Evolutionary conservation across 2,329 filamentous ascomycete genomes (phyloP), one percentile per base, ranked within the genome.

Genomic region (Colletotrichum sansevieriae): DNA sequence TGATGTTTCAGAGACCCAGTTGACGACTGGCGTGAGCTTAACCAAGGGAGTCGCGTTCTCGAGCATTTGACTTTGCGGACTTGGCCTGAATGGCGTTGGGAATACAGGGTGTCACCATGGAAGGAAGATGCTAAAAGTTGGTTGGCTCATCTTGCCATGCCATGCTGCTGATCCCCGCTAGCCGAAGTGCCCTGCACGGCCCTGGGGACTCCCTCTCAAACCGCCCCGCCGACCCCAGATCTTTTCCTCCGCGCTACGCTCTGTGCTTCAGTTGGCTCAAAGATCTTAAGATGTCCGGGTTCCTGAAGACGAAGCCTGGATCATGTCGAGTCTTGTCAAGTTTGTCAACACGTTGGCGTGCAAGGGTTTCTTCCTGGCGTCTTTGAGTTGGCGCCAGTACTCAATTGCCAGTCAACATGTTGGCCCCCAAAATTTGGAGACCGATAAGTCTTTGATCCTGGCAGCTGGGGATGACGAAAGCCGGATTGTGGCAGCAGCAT

Each of bases 1-100:
- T 39, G 54, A 68, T 52, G 60, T 68, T 68, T 68, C 54, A 65
- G 61, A 37, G 54, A 49, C 59, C 43, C 33, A 46, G n/a, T 63
- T 56, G 20, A 22, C 47, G n/a, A 35, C 44, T 37, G 29, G 20
- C 35, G 13, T 29, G 20, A 20, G 18, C 15, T 54, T 8, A 55
- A 54, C 47, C 4, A 47, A 65, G 56, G 39, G 63, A 47, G 56
- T 56, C 8, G 43, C 18, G 43, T 29, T 58, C 22, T 44, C 20
- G 8, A 29, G 41, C 39, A 46, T 39, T 46, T 37, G 39, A 9
- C 29, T 49, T 47, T 37, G 4, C 39, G 29, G 29, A 29, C 29
- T 58, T 46, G 41, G n/a, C 22, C 25, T 22, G 46, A 11, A 37
- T 55, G 29, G 35, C 20, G 18, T 15, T 8, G 29, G 29, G 29